A percentile compares a stretch with the other conserved stretches of the same genome.
These are phyloP conservation scores for Globisporangium abappressorium DNA, from an alignment of 352 stramenopile species.

Conservation along the genomic window DNA sequence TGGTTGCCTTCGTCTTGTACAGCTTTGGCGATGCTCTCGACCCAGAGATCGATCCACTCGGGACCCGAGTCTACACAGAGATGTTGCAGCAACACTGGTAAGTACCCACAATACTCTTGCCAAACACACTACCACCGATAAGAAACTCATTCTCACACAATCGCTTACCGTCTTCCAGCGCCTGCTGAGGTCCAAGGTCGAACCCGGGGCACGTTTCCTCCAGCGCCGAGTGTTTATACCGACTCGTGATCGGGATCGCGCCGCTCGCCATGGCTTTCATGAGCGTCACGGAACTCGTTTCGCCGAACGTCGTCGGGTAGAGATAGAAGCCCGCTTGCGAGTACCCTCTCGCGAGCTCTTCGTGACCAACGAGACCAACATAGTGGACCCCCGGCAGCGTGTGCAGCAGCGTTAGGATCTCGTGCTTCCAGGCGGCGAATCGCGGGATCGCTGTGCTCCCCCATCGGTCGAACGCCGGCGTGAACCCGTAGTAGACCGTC, in stretches of 20 bases:
- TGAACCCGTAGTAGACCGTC: constrained; percentile 90
- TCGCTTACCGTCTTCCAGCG: not conserved
- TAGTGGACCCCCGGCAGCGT: constrained; percentile 60
- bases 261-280: constrained; percentile 92
- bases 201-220: constrained; percentile 59
- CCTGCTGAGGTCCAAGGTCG: constrained; percentile 68
- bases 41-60: constrained; percentile 51
- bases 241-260: constrained; percentile 88
- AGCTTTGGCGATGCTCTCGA: constrained; percentile 44
- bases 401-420: constrained; percentile 34
- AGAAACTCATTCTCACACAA: not conserved
- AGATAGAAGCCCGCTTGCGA: constrained; percentile 83
- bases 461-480: constrained; percentile 69
- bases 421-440: constrained; percentile 61
- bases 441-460: constrained; percentile 31
- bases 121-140: not conserved
- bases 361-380: constrained; percentile 78
- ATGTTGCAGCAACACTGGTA: not conserved
- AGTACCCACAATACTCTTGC: not conserved
- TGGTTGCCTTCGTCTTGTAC: constrained; percentile 25
- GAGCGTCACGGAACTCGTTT: constrained; percentile 91
- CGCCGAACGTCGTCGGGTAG: constrained; percentile 87
- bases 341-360: constrained; percentile 62
- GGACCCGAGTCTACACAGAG: constrained; percentile 3
- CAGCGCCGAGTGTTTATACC: constrained; percentile 58